These are phyloP conservation scores for Dendrostoma leiphaemia DNA, from an alignment of 2,329 filamentous ascomycete species.

Conservation along the genomic window DNA sequence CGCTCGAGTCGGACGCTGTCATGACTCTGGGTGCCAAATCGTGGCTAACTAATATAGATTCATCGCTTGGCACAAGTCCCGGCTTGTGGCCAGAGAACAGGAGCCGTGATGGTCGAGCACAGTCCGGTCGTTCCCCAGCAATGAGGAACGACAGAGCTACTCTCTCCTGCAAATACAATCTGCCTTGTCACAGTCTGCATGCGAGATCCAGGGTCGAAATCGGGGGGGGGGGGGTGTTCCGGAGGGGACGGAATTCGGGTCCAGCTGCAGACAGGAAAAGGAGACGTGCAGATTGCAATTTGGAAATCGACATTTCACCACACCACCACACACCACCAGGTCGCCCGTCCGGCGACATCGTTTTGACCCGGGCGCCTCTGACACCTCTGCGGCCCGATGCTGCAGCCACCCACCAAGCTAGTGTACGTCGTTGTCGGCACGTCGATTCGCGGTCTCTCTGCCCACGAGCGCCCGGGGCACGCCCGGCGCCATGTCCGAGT, in stretches of 20 bases:
- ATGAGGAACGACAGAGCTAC: neutral
- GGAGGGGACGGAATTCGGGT: conserved; percentile 10
- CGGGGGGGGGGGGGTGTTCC: neutral
- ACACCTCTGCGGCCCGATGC: too few relatives aligned
- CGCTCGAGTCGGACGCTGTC: too few relatives aligned
- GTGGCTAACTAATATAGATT: neutral
- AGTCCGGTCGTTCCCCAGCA: neutral
- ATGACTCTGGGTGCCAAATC: too few relatives aligned
- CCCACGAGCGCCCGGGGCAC: too few relatives aligned
- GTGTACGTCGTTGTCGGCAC: too few relatives aligned
- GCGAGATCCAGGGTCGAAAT: conserved; percentile 11
- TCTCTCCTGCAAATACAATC: too few relatives aligned
- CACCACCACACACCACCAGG: neutral
- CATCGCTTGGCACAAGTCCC: neutral
- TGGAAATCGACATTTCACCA: neutral
- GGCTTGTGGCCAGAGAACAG: neutral
- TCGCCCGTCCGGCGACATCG: too few relatives aligned
- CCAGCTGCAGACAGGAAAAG: conserved; percentile 12
- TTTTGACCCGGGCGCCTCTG: too few relatives aligned
- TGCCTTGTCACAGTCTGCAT: conserved; percentile 6
- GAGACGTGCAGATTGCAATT: conserved; percentile 19
- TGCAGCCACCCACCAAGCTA: too few relatives aligned
- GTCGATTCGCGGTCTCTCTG: too few relatives aligned
- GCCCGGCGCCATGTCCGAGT: neutral
- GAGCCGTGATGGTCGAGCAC: neutral